Conservation (phyloP, 331 rosid species). For the Acacia concinna region DNA sequence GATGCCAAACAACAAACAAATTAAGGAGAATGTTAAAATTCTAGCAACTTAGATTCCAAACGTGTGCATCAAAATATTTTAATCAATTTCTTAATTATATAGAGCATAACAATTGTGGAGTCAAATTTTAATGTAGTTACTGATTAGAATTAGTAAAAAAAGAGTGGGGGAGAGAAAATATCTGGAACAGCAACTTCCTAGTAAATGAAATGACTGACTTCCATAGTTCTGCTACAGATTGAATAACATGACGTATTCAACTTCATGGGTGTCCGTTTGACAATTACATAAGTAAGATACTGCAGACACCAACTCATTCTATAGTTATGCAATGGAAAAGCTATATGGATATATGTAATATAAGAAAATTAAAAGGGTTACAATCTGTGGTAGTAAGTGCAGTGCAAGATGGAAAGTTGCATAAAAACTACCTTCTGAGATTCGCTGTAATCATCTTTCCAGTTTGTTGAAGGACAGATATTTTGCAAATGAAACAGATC, state of each 20-base stretch:
- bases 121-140: neutral
- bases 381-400: neutral
- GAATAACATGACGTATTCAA: neutral
- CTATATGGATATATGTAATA: neutral
- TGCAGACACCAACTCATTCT: conserved; percentile 2
- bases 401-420: conserved; percentile 21
- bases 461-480: conserved; percentile 56
- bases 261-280: neutral
- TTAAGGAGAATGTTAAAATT: neutral
- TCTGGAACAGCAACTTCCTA: neutral
- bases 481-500: conserved; percentile 85
- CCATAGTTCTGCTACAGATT: neutral
- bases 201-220: conserved; percentile 7
- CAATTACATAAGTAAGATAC: conserved; percentile 13
- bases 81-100: neutral
- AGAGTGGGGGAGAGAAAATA: neutral
- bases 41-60: neutral
- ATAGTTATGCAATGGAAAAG: neutral
- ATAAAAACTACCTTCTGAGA: conserved; percentile 68
- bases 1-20: conserved; percentile 5
- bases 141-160: neutral
- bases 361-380: neutral
- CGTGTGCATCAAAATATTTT: neutral
- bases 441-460: conserved; percentile 71
- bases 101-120: neutral